Conservation (phyloP, 805 yeast species). For the Komagataella populi region DNA sequence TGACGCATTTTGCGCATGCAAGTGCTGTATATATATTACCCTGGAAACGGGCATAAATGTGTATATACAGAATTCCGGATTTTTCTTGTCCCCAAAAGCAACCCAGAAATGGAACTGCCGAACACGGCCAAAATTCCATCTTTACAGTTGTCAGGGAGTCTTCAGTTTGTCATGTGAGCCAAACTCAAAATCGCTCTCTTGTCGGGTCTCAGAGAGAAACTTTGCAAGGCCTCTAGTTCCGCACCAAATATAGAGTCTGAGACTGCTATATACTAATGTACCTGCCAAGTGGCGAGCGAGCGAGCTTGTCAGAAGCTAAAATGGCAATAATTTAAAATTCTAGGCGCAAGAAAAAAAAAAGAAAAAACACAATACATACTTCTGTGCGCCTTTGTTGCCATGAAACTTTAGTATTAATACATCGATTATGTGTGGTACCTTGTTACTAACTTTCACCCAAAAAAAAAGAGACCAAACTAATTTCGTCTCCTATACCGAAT, state of each 20-base stretch:
- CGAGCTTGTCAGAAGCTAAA: background rate
- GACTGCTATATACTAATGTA: too few relatives aligned
- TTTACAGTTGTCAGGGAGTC: too few relatives aligned
- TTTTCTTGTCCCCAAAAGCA: background rate
- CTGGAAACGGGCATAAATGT: background rate
- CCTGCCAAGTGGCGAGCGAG: too few relatives aligned
- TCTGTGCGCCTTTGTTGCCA: background rate
- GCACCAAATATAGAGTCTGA: too few relatives aligned
- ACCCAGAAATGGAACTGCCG: background rate
- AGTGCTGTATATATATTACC: background rate
- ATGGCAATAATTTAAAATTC: background rate
- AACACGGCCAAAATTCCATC: too few relatives aligned
- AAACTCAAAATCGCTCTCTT: too few relatives aligned
- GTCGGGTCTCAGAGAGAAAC: too few relatives aligned
- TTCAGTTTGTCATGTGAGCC: too few relatives aligned
- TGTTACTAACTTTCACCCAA: background rate
- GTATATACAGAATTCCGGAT: background rate
- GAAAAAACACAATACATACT: background rate
- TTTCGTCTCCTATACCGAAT: constrained; percentile 4
- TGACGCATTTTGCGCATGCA: background rate
- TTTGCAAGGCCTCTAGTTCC: too few relatives aligned
- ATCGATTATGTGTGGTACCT: background rate
- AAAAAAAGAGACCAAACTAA: constrained; percentile 1
- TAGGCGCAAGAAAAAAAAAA: background rate
- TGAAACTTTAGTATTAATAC: background rate